Evolutionary conservation across 441 rosid species (phyloP).

Genomic region (Arabidopsis hybrid): DNA sequence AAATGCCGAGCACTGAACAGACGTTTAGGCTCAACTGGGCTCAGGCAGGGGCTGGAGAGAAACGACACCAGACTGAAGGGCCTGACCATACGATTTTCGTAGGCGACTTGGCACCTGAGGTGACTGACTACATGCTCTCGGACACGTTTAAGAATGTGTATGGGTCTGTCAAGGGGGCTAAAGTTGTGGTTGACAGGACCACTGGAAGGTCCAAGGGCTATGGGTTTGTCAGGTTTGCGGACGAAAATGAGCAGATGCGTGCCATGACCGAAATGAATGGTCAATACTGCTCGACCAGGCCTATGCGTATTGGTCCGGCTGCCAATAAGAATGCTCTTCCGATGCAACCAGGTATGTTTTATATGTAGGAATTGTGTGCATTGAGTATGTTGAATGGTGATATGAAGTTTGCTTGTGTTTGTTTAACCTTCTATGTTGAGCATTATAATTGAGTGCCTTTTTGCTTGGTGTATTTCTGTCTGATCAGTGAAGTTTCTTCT

Average conservation of each 20-base stretch:
- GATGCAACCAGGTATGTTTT: slow-evolving; percentile 68
- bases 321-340: slow-evolving; percentile 74
- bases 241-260: slow-evolving; percentile 78
- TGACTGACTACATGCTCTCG: slow-evolving; percentile 70
- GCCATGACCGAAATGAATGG: slow-evolving; percentile 98
- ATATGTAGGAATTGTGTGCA: neutral
- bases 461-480: slow-evolving; percentile 34
- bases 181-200: slow-evolving; percentile 84
- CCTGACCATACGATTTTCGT: slow-evolving; percentile 84
- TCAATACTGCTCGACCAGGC: slow-evolving; percentile 77
- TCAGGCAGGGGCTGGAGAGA: slow-evolving; percentile 85
- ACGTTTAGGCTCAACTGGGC: slow-evolving; percentile 91
- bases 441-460: slow-evolving; percentile 11
- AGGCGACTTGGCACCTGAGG: slow-evolving; percentile 94
- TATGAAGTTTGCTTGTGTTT: slow-evolving; percentile 3
- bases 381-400: slow-evolving; percentile 27
- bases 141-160: slow-evolving; percentile 75
- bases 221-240: slow-evolving; percentile 91
- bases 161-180: slow-evolving; percentile 82
- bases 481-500: slow-evolving; percentile 36
- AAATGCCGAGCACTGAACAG: slow-evolving; percentile 80
- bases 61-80: slow-evolving; percentile 66
- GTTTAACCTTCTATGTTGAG: slow-evolving; percentile 27
- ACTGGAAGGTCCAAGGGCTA: slow-evolving; percentile 95
- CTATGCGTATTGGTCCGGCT: slow-evolving; percentile 94